Evolutionary conservation across 371 early-diverging fungal genomes (phyloP).

Genomic region (Syncephalastrum contaminatum): DNA sequence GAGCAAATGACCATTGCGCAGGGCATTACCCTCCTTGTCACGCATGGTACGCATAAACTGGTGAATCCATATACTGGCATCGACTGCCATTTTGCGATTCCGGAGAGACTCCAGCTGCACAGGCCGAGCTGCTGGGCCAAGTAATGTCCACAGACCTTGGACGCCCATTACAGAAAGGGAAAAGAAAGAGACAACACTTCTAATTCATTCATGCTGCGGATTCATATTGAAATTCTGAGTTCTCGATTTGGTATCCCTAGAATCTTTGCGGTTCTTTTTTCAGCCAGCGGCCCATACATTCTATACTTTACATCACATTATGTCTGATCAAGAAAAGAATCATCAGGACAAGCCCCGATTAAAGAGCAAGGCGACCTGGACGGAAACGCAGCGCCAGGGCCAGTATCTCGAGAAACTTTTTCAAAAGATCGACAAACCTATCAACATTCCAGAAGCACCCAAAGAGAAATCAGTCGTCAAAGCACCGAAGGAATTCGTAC

Average conservation of each 20-base stretch:
- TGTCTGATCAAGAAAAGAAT: no score
- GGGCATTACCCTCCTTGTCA: slow-evolving; percentile 79
- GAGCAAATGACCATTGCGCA: slow-evolving; percentile 84
- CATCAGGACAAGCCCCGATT: no score
- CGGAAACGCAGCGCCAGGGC: slow-evolving; percentile 55
- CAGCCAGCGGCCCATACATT: no score
- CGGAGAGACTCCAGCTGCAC: slow-evolving; percentile 76
- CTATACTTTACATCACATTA: no score
- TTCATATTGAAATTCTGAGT: no score
- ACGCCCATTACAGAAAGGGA: slow-evolving; percentile 80
- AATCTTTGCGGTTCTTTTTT: no score
- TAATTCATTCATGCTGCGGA: no score
- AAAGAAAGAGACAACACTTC: no score
- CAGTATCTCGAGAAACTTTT: slow-evolving; percentile 73
- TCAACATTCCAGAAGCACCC: slow-evolving; percentile 61
- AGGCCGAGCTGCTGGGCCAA: slow-evolving; percentile 81
- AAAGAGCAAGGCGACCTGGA: slow-evolving; percentile 3
- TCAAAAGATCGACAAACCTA: slow-evolving; percentile 77
- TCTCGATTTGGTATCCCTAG: no score
- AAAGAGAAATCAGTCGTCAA: slow-evolving; percentile 41
- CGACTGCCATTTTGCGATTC: slow-evolving; percentile 81
- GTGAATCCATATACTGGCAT: slow-evolving; percentile 97
- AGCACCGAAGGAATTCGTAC: slow-evolving; percentile 76
- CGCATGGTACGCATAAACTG: slow-evolving; percentile 94
- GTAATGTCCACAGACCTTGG: slow-evolving; percentile 90